A percentile compares a stretch with the other conserved stretches of the same genome.
These are phyloP conservation scores for Rugonectria rugulosa DNA, from an alignment of 2,329 filamentous ascomycete genomes.

Conservation along the genomic window DNA sequence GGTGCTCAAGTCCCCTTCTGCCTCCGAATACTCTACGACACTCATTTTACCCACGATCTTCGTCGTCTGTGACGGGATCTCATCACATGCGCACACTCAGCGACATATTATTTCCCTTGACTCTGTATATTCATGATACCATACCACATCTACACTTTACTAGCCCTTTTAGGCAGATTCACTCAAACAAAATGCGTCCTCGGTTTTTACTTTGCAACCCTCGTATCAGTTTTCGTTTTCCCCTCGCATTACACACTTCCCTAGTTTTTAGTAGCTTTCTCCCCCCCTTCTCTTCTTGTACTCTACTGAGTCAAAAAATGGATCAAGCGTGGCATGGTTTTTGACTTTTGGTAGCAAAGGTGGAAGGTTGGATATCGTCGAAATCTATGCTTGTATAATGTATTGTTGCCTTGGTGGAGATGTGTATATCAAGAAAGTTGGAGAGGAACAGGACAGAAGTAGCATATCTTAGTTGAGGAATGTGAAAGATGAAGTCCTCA, in stretches of 20 bases:
- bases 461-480: neutral
- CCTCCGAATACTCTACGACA: conserved; percentile 13
- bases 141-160: conserved; percentile 26
- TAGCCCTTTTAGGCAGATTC: conserved; percentile 23
- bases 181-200: conserved; percentile 16
- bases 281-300: neutral
- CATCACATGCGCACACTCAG: conserved; percentile 6
- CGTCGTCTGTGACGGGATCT: conserved; percentile 8
- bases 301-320: neutral
- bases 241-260: conserved; percentile 1
- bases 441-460: neutral
- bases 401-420: conserved; percentile 5
- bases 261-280: conserved; percentile 9
- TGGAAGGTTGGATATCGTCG: conserved; percentile 22
- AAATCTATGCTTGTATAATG: conserved; percentile 3
- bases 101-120: conserved; percentile 24
- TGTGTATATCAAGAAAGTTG: conserved; percentile 10
- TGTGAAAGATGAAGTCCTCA: conserved; percentile 14
- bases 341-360: conserved; percentile 9
- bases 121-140: conserved; percentile 35
- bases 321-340: conserved; percentile 11
- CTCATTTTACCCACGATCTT: conserved; percentile 7
- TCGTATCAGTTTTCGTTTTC: conserved; percentile 6
- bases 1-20: too few relatives aligned
- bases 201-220: conserved; percentile 1